A percentile compares a stretch with the other conserved stretches of the same genome.
Conservation (phyloP, 2,329 filamentous ascomycete species). For the Fusarium sp. region DNA sequence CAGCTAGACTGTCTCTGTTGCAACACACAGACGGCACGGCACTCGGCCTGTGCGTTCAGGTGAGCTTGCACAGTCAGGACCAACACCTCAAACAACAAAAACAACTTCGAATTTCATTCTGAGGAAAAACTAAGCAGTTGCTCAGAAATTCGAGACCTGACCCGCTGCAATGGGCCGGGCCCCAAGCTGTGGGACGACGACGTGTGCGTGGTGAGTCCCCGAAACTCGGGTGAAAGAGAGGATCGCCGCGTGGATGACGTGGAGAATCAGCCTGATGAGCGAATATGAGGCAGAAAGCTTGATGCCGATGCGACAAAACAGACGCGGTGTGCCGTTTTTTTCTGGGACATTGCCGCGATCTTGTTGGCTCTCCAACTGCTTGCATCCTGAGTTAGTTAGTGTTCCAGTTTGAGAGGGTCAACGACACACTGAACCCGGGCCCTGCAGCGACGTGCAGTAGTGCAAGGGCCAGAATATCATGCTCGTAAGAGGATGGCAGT, state of each 20-base stretch:
- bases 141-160: constrained; percentile 24
- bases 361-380: constrained; percentile 40
- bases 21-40: constrained; percentile 46
- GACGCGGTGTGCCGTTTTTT: constrained; percentile 29
- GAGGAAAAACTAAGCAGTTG: constrained; percentile 16
- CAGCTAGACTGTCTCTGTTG: constrained; percentile 34
- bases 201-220: constrained; percentile 32
- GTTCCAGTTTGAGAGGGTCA: constrained; percentile 37
- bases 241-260: constrained; percentile 31
- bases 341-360: constrained; percentile 34
- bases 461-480: constrained; percentile 26
- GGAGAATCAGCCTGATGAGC: constrained; percentile 30
- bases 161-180: constrained; percentile 39
- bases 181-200: constrained; percentile 32
- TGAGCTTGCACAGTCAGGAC: constrained; percentile 26
- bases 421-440: constrained; percentile 31
- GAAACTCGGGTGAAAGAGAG: constrained; percentile 19
- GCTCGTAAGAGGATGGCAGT: constrained; percentile 24
- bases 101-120: constrained; percentile 2
- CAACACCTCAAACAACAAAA: constrained; percentile 12
- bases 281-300: constrained; percentile 39
- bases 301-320: constrained; percentile 44
- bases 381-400: constrained; percentile 19
- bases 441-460: constrained; percentile 31
- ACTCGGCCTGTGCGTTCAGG: constrained; percentile 37